Percentiles rank a stretch among this genome's conserved stretches.
phyloP scores from a whole-genome alignment of 768 basidiomycete genomes.

The Dacryopinax primogenitus region DNA sequence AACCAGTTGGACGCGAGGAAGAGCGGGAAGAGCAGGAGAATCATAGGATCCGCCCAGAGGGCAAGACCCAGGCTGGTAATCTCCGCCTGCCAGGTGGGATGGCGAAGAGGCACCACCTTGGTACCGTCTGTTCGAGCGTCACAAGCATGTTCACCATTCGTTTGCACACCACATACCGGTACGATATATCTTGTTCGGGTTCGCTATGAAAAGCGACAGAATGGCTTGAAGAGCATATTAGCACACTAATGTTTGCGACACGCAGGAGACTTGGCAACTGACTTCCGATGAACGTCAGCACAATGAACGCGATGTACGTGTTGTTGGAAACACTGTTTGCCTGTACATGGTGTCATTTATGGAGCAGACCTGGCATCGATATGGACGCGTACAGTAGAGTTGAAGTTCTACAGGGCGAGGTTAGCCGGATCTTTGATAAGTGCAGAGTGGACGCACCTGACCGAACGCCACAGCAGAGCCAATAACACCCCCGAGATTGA shows the following conservation, averaged over 20 bases:
- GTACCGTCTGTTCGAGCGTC: slow-evolving; percentile 40
- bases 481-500: slow-evolving; percentile 36
- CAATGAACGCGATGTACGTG: slow-evolving; percentile 56
- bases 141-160: slow-evolving; percentile 4
- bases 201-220: slow-evolving; percentile 43
- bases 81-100: slow-evolving; percentile 69
- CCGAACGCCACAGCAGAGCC: slow-evolving; percentile 19
- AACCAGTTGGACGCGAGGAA: slow-evolving; percentile 68
- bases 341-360: slow-evolving; percentile 12
- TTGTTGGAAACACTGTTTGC: slow-evolving; percentile 17
- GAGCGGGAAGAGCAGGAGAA: slow-evolving; percentile 66
- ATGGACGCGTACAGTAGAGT: background rate
- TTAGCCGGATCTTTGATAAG: background rate
- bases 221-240: background rate
- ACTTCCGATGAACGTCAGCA: slow-evolving; percentile 52
- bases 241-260: background rate
- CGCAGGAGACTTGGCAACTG: slow-evolving; percentile 32
- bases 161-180: slow-evolving; percentile 22
- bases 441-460: background rate
- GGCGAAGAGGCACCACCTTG: slow-evolving; percentile 43
- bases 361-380: background rate
- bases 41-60: slow-evolving; percentile 54
- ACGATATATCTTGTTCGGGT: slow-evolving; percentile 59
- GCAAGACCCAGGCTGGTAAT: slow-evolving; percentile 55
- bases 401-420: background rate